These are phyloP conservation scores for Plantago ovata DNA, from an alignment of 257 asterid species.

Conservation along the genomic window DNA sequence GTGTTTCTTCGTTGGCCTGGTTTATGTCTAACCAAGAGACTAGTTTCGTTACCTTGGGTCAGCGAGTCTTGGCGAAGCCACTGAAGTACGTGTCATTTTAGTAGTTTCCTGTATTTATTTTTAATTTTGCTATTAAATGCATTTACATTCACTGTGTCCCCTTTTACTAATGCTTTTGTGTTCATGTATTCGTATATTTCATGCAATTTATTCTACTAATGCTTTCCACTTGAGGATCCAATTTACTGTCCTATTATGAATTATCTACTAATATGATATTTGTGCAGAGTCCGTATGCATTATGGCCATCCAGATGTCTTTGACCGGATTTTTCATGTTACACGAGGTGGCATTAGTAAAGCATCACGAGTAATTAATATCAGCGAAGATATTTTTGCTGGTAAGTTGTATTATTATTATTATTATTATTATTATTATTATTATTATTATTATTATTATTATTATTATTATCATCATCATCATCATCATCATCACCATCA, in stretches of 20 bases:
- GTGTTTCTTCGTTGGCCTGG: slow-evolving; percentile 99
- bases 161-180: slow-evolving; percentile 3
- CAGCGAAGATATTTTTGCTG: slow-evolving; percentile 95
- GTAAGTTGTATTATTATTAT: slow-evolving; percentile 44
- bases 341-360: slow-evolving; percentile 98
- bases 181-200: not conserved
- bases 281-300: slow-evolving; percentile 96
- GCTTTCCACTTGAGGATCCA: slow-evolving; percentile 1
- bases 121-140: not conserved
- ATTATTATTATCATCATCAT: too few relatives aligned
- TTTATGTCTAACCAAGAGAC: slow-evolving; percentile 99
- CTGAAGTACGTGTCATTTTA: slow-evolving; percentile 61
- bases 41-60: slow-evolving; percentile 97
- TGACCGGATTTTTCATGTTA: slow-evolving; percentile 86
- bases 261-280: slow-evolving; percentile 15
- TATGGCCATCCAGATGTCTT: slow-evolving; percentile 99
- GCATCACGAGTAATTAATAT: slow-evolving; percentile 95
- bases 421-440: too few relatives aligned
- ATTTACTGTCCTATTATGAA: slow-evolving; percentile 4
- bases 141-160: slow-evolving; percentile 5
- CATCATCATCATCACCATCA: too few relatives aligned
- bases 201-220: not conserved
- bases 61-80: slow-evolving; percentile 94
- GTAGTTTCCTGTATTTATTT: not conserved
- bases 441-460: too few relatives aligned